Evolutionary conservation across 345 rosid species (phyloP), one percentile per base, ranked within the genome.

Genomic region (Aquilaria malaccensis): DNA sequence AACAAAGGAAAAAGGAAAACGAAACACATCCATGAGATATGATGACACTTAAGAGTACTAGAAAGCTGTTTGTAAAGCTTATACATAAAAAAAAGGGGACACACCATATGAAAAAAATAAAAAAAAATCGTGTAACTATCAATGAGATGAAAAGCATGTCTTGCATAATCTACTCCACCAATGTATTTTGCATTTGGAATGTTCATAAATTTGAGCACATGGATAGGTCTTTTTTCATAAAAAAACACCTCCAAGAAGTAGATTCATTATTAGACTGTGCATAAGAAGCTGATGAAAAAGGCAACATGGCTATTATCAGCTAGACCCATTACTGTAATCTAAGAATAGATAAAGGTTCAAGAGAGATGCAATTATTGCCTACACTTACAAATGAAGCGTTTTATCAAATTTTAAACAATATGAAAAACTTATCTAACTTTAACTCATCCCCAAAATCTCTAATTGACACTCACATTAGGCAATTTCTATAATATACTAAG

Each of bases 61-160:
- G 55, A 61, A 66, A 86, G 78, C 52, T 74, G 83, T 73, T 71
- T 83, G 65, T 86, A 91, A 61, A 94, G 87, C 77, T 85, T 81
- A 58, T 88, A 84, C 1, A 97, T 70, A 83, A 88, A 84, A 46
- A 94, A 80, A 68, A 88, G 71, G 47, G 84, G 65, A 71, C 85
- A 94, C 51, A 86, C 97, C 90, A 70, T 70, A 68, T 14, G 73
- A 65, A 43, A 65, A 13, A 15, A 67, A 43, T 22, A 22, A 22
- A 22, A 22, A 55, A 7, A 51, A 55, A 41, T 32, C 49, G 47
- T 60, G 61, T 48, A 53, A 72, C 52, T 31, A 14, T 5, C 7
- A 37, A 5, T 4, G 37, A 73, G 31, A 59, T 32, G 30, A 55
- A 53, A 62, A 13, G 48, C 33, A 58, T 62, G 57, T 37, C 43